Conservation (phyloP, 495 filamentous ascomycete genomes). For the Lasiosphaeria ovina region DNA sequence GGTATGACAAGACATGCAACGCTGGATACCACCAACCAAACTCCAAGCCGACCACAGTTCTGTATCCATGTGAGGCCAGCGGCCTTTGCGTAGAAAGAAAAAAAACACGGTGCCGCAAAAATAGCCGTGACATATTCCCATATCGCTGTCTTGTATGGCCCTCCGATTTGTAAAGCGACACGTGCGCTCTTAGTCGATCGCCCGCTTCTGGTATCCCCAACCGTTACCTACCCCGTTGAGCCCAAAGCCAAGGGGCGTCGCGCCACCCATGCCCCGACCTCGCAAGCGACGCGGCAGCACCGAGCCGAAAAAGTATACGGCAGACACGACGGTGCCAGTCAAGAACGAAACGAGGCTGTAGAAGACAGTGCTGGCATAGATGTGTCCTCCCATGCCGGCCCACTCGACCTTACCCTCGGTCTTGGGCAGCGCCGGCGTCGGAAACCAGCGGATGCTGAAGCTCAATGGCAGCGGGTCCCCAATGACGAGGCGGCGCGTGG, state of each 20-base stretch:
- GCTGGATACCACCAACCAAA: too few relatives aligned
- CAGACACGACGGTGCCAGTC: slow-evolving; percentile 52
- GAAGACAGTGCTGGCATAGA: slow-evolving; percentile 64
- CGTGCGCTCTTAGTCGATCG: slow-evolving; percentile 31
- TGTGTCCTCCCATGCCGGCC: slow-evolving; percentile 63
- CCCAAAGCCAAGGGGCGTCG: slow-evolving; percentile 53
- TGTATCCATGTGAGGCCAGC: too few relatives aligned
- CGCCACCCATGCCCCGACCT: slow-evolving; percentile 50
- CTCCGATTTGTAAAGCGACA: not conserved
- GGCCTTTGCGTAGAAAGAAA: too few relatives aligned
- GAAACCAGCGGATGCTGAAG: slow-evolving; percentile 84
- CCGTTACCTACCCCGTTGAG: slow-evolving; percentile 49
- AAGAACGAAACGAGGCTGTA: slow-evolving; percentile 60
- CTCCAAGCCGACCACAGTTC: too few relatives aligned
- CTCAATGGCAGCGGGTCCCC: slow-evolving; percentile 79
- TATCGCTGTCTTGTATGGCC: not conserved
- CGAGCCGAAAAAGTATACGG: slow-evolving; percentile 62
- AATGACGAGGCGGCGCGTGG: slow-evolving; percentile 68
- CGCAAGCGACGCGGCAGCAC: slow-evolving; percentile 56
- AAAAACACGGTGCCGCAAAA: not conserved
- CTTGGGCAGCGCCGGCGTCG: slow-evolving; percentile 63
- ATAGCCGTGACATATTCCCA: not conserved
- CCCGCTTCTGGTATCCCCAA: slow-evolving; percentile 53
- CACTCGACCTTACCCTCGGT: slow-evolving; percentile 53
- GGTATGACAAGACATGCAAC: too few relatives aligned